Evolutionary conservation across 306 rosid species (phyloP).

Genomic region (Pyrus betulifolia): DNA sequence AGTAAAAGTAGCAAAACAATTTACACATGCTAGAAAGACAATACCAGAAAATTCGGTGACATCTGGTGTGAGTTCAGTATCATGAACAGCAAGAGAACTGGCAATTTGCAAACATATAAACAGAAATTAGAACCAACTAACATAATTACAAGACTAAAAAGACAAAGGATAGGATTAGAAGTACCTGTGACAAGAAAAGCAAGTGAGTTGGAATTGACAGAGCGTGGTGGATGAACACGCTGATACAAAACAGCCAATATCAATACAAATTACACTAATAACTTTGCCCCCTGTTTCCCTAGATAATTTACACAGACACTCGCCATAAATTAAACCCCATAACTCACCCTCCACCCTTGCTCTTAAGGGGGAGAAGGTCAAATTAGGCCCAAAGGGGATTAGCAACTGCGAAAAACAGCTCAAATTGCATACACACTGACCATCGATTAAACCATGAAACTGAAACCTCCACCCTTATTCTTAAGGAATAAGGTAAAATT

Average conservation of each 20-base stretch:
- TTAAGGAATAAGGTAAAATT: background rate
- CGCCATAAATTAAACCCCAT: background rate
- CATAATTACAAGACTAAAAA: background rate
- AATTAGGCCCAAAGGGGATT: background rate
- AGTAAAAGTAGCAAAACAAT: constrained; percentile 7
- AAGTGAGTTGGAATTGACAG: constrained; percentile 79
- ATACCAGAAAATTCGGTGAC: constrained; percentile 92
- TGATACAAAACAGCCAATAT: constrained; percentile 13
- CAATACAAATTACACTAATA: background rate
- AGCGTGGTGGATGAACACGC: constrained; percentile 70
- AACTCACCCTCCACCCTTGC: background rate
- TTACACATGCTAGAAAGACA: constrained; percentile 16
- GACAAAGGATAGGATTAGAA: background rate
- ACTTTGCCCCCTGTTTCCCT: background rate
- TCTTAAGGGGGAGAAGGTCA: background rate
- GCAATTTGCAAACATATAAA: constrained; percentile 14
- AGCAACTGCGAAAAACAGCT: background rate
- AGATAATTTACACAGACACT: background rate
- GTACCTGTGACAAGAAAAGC: constrained; percentile 94
- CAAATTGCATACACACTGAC: background rate
- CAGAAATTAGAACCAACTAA: background rate
- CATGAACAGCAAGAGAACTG: constrained; percentile 89
- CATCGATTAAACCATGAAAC: background rate
- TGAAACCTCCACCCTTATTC: background rate
- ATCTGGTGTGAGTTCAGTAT: constrained; percentile 87